phyloP scores from a whole-genome alignment of 495 filamentous ascomycete genomes.

The Entonaema liquescens region DNA sequence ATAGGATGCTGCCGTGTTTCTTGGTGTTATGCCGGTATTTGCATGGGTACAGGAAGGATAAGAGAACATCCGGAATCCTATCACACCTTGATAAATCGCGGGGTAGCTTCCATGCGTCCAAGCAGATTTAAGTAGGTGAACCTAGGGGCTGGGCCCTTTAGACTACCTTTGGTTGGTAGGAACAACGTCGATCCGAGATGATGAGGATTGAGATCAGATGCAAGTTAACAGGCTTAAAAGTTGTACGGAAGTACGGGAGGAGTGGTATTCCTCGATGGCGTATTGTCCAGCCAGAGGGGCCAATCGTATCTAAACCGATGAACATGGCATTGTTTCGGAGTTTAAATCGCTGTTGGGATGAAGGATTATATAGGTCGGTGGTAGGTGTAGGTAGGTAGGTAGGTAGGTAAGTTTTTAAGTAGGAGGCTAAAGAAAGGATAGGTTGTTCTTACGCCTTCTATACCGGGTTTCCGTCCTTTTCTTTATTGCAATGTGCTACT shows the following conservation, averaged over 20 bases:
- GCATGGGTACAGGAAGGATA: slow-evolving; percentile 4
- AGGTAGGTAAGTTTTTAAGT: no score
- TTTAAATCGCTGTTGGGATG: not conserved
- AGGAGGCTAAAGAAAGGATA: no score
- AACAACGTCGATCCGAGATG: slow-evolving; percentile 45
- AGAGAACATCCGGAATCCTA: slow-evolving; percentile 9
- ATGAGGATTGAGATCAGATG: slow-evolving; percentile 25
- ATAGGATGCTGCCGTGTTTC: slow-evolving; percentile 6
- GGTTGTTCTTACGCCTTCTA: no score
- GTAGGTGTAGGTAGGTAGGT: no score
- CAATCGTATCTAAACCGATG: not conserved
- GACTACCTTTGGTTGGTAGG: slow-evolving; percentile 27
- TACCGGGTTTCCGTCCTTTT: no score
- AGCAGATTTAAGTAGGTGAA: slow-evolving; percentile 2
- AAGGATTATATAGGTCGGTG: no score
- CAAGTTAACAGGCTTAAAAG: not conserved
- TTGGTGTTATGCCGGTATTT: not conserved
- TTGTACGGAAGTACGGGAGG: not conserved
- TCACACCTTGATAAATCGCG: slow-evolving; percentile 2
- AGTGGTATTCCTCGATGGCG: not conserved
- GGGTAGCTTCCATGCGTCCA: not conserved
- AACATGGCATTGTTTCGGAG: not conserved
- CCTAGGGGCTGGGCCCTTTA: not conserved
- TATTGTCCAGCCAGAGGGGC: not conserved
- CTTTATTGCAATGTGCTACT: no score